Conservation (phyloP, 129 eudicot genomes). For the Sambucus nigra region DNA sequence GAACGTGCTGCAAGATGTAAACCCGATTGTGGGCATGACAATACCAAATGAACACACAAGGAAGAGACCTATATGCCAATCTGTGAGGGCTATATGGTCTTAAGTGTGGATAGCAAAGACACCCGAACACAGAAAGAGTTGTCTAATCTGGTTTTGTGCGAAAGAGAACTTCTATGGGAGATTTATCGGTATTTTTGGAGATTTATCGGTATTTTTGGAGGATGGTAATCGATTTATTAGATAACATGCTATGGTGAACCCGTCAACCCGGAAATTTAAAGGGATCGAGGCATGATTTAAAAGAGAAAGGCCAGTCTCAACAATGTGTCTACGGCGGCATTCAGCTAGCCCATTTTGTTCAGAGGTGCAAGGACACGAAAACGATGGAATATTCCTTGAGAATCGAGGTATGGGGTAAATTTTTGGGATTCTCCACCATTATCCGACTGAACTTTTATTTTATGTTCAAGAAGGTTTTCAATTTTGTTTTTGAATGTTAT, state of each 20-base stretch:
- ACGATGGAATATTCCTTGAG: not conserved
- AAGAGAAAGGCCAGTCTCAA: not conserved
- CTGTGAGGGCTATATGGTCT: not conserved
- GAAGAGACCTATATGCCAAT: not conserved
- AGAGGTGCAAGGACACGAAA: not conserved
- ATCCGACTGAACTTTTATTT: not conserved
- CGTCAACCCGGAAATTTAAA: not conserved
- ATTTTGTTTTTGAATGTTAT: not conserved
- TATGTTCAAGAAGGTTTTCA: not conserved
- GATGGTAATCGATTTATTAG: not conserved
- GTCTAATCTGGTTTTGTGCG: not conserved
- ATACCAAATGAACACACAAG: constrained; percentile 2
- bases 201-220: too few relatives aligned
- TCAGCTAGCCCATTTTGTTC: constrained; percentile 3
- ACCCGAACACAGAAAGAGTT: not conserved
- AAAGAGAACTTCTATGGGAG: not conserved
- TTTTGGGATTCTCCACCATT: not conserved
- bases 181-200: not conserved
- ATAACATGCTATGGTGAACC: not conserved
- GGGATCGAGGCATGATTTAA: not conserved
- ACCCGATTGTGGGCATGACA: not conserved
- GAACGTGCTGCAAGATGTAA: too few relatives aligned
- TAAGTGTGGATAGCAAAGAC: not conserved
- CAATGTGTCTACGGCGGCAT: not conserved
- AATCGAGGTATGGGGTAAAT: not conserved